Evolutionary conservation across 495 filamentous ascomycete genomes (phyloP).

Genomic region (Penicillium robsamsonii): DNA sequence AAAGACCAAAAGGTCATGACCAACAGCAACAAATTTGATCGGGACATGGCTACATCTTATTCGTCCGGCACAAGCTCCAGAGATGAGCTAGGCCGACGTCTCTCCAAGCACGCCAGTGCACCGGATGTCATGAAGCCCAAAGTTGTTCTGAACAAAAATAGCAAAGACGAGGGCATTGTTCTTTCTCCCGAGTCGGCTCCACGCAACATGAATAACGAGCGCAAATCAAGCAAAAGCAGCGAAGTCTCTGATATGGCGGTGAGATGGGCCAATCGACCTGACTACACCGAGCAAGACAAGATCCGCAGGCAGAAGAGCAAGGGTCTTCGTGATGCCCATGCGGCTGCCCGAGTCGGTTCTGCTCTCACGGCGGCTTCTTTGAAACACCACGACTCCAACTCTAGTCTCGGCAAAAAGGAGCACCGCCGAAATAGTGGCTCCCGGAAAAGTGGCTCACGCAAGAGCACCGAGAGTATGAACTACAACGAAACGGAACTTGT

Average conservation of each 20-base stretch:
- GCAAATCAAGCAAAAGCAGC: slow-evolving; percentile 43
- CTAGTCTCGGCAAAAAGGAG: slow-evolving; percentile 54
- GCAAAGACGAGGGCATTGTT: slow-evolving; percentile 56
- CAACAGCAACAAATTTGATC: slow-evolving; percentile 62
- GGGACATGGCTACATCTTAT: slow-evolving; percentile 57
- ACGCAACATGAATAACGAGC: slow-evolving; percentile 39
- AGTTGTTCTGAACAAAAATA: slow-evolving; percentile 61
- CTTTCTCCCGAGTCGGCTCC: slow-evolving; percentile 49
- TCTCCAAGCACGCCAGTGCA: slow-evolving; percentile 68
- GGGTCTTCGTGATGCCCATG: slow-evolving; percentile 55
- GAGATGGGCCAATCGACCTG: slow-evolving; percentile 48
- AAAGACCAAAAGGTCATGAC: slow-evolving; percentile 72
- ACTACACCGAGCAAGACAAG: slow-evolving; percentile 52
- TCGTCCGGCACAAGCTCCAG: slow-evolving; percentile 61
- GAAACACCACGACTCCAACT: slow-evolving; percentile 62
- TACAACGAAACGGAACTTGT: slow-evolving; percentile 59
- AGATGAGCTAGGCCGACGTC: slow-evolving; percentile 55
- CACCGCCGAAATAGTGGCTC: slow-evolving; percentile 28
- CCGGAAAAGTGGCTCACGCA: slow-evolving; percentile 43
- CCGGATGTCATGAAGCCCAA: slow-evolving; percentile 67
- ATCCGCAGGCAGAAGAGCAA: slow-evolving; percentile 59
- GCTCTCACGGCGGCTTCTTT: slow-evolving; percentile 63
- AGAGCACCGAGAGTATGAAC: slow-evolving; percentile 55
- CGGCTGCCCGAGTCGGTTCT: slow-evolving; percentile 52
- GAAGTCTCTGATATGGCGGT: slow-evolving; percentile 46